Percentiles rank a stretch among this genome's conserved stretches.
phyloP scores from a whole-genome alignment of 306 rosid genomes.

The Mucuna pruriens region DNA sequence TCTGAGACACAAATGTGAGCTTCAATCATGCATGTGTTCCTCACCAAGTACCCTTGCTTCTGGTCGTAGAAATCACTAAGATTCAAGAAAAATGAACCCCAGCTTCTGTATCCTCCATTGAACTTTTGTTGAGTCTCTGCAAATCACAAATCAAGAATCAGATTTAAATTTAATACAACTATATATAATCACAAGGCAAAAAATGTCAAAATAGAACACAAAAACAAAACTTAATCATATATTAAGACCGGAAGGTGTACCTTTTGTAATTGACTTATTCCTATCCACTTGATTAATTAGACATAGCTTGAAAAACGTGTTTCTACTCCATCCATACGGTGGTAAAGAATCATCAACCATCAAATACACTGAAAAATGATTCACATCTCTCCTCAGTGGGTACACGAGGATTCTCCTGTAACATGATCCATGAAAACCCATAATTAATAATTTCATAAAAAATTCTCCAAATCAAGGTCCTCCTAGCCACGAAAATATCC shows the following conservation, averaged over 20 bases:
- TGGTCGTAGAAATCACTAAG: slow-evolving; percentile 69
- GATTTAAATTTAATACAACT: neutral
- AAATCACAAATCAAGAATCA: neutral
- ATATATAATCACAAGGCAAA: neutral
- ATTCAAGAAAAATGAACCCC: slow-evolving; percentile 88
- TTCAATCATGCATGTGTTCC: slow-evolving; percentile 75
- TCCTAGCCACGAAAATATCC: neutral
- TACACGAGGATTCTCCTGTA: slow-evolving; percentile 43
- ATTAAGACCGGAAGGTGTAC: neutral
- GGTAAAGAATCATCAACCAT: slow-evolving; percentile 48
- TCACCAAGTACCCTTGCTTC: slow-evolving; percentile 72
- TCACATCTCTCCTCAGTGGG: slow-evolving; percentile 40
- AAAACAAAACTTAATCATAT: neutral
- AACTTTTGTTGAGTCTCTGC: slow-evolving; percentile 87
- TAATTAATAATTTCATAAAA: neutral
- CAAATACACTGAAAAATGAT: slow-evolving; percentile 43
- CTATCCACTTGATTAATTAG: slow-evolving; percentile 38
- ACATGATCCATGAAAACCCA: slow-evolving; percentile 19
- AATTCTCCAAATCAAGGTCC: neutral
- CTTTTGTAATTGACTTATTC: slow-evolving; percentile 36
- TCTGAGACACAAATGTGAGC: slow-evolving; percentile 71
- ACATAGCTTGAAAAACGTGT: slow-evolving; percentile 45
- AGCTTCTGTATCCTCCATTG: slow-evolving; percentile 77
- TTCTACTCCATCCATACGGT: slow-evolving; percentile 48
- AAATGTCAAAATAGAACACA: neutral